Conservation (phyloP, 345 rosid genomes). For the Acer campestre region DNA sequence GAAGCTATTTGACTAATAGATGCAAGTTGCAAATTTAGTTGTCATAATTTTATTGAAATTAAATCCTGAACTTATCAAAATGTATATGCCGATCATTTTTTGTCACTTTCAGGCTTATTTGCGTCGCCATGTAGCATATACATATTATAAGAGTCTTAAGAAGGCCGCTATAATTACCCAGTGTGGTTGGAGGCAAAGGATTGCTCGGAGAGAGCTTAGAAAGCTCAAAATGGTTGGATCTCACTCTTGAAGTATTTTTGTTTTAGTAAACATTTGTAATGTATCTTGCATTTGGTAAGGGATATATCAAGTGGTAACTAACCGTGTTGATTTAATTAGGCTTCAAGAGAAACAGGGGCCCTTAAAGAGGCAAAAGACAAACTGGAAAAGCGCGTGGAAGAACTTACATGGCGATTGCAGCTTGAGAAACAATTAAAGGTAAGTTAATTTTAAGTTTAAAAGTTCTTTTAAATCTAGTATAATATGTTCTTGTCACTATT, state of each 20-base stretch:
- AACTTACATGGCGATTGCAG: constrained; percentile 96
- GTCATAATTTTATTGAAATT: constrained; percentile 8
- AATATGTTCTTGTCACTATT: constrained; percentile 2
- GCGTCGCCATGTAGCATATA: constrained; percentile 61
- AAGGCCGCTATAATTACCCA: constrained; percentile 81
- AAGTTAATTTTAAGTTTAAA: constrained; percentile 28
- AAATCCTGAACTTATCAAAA: constrained; percentile 2
- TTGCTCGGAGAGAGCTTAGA: constrained; percentile 94
- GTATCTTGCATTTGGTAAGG: neutral
- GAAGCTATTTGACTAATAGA: constrained; percentile 15
- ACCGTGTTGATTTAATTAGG: constrained; percentile 51
- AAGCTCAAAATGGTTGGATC: constrained; percentile 79
- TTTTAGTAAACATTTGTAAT: constrained; percentile 8
- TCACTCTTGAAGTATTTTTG: constrained; percentile 19
- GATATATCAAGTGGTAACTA: constrained; percentile 27
- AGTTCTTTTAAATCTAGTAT: neutral
- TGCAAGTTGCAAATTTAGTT: constrained; percentile 15
- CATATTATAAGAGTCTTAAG: constrained; percentile 79
- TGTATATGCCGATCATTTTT: constrained; percentile 13
- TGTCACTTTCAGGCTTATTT: constrained; percentile 67
- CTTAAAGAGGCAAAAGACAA: constrained; percentile 99
- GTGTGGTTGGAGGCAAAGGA: constrained; percentile 94
- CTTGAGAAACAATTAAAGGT: constrained; percentile 96
- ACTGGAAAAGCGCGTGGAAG: constrained; percentile 97
- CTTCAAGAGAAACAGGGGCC: constrained; percentile 94